Evolutionary conservation across 768 basidiomycete species (phyloP).

Genomic region (Pleurotus cornucopiae): DNA sequence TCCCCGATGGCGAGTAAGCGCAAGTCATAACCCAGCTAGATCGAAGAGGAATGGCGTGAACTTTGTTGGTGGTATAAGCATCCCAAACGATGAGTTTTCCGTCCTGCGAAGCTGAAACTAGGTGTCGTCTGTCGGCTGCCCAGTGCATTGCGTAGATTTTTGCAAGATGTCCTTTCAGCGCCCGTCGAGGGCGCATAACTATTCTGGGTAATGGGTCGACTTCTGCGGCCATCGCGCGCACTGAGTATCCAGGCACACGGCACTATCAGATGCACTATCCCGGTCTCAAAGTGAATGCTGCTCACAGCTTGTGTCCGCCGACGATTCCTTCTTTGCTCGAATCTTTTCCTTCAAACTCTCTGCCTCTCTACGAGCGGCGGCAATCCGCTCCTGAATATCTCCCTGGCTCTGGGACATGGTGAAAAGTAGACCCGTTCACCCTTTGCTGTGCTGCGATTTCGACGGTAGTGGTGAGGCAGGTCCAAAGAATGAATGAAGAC

Average conservation of each 20-base stretch:
- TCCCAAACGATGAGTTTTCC: conserved; percentile 99
- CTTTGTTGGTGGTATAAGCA: conserved; percentile 99
- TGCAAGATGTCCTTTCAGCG: conserved; percentile 94
- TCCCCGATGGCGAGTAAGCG: conserved; percentile 95
- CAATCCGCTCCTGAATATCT: conserved; percentile 90
- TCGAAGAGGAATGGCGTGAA: conserved; percentile 96
- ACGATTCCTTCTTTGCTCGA: conserved; percentile 90
- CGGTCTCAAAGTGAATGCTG: conserved; percentile 18
- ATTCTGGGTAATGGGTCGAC: conserved; percentile 94
- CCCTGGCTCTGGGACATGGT: conserved; percentile 76
- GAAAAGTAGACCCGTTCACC: not conserved
- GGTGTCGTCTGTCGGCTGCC: conserved; percentile 94
- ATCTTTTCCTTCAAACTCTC: conserved; percentile 99
- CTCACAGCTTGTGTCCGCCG: conserved; percentile 96
- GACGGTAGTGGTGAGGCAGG: conserved; percentile 5
- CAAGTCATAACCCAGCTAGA: conserved; percentile 99
- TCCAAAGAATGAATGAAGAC: conserved; percentile 4
- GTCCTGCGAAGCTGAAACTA: conserved; percentile 99
- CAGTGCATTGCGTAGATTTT: conserved; percentile 99
- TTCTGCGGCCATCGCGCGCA: conserved; percentile 97
- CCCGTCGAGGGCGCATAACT: conserved; percentile 93
- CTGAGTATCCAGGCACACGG: conserved; percentile 37
- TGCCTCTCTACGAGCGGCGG: conserved; percentile 93
- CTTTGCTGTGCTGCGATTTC: conserved; percentile 1
- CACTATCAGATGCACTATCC: conserved; percentile 4